A percentile compares a stretch with the other conserved stretches of the same genome.
phyloP scores from a whole-genome alignment of 2,329 filamentous ascomycete genomes.

The Lanzia echinophila region DNA sequence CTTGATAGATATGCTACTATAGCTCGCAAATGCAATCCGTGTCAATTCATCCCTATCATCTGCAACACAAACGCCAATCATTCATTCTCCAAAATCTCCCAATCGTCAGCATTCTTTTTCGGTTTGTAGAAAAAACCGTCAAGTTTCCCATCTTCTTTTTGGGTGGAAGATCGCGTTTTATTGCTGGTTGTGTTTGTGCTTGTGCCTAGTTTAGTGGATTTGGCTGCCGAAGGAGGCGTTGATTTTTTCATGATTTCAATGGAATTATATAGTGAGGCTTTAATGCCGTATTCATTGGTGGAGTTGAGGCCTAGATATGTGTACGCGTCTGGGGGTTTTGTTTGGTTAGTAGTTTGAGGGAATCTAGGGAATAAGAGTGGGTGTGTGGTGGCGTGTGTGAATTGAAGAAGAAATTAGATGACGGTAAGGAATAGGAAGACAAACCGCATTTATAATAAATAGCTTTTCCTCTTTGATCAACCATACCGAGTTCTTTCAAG shows the following conservation, averaged over 20 bases:
- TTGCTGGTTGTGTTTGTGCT: too few species aligned
- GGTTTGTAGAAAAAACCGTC: background rate
- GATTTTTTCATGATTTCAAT: constrained; percentile 29
- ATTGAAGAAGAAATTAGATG: background rate
- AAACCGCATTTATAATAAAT: constrained; percentile 66
- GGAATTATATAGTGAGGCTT: constrained; percentile 50
- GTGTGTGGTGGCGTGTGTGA: background rate
- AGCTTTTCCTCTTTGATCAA: constrained; percentile 38
- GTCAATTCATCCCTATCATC: too few species aligned
- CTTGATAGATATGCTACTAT: too few species aligned
- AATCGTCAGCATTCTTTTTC: background rate
- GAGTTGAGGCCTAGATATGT: constrained; percentile 58
- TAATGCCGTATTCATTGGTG: constrained; percentile 56
- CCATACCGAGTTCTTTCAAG: constrained; percentile 56
- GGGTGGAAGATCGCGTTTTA: too few species aligned
- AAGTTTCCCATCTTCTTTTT: too few species aligned
- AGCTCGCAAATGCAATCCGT: too few species aligned
- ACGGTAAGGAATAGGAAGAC: background rate
- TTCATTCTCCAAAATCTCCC: background rate
- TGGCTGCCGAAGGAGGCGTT: background rate
- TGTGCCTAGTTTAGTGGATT: background rate
- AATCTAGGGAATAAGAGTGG: background rate
- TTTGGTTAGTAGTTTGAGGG: background rate
- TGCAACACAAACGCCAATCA: background rate
- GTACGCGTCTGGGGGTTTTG: constrained; percentile 51